phyloP scores from a whole-genome alignment of 257 asterid genomes.

The Solanum gandarillasii region DNA sequence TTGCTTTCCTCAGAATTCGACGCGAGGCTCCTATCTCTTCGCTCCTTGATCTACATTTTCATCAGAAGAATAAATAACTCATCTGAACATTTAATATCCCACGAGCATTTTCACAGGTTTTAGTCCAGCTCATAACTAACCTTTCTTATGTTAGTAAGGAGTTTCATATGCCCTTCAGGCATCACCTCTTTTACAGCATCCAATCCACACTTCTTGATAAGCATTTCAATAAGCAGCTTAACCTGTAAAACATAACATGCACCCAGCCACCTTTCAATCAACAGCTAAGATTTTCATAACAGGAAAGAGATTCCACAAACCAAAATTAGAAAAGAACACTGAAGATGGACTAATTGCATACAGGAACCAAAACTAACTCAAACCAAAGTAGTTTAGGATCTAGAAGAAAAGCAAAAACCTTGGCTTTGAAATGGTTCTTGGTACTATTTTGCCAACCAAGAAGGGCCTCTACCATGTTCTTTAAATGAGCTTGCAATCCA shows the following conservation, averaged over 20 bases:
- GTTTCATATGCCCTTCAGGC: slow-evolving; percentile 95
- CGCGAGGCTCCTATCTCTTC: slow-evolving; percentile 54
- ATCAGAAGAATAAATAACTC: background rate
- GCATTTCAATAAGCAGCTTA: slow-evolving; percentile 87
- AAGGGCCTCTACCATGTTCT: slow-evolving; percentile 67
- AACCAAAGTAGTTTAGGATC: background rate
- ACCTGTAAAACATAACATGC: slow-evolving; percentile 30
- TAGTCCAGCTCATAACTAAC: slow-evolving; percentile 16
- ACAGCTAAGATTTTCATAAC: background rate
- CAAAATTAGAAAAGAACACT: background rate
- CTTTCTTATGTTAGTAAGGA: slow-evolving; percentile 90
- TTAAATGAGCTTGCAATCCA: slow-evolving; percentile 61
- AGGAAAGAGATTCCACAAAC: background rate
- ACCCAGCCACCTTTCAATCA: background rate
- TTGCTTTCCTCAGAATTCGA: slow-evolving; percentile 39
- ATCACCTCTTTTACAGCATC: slow-evolving; percentile 83
- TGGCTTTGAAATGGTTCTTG: slow-evolving; percentile 83
- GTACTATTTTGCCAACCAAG: slow-evolving; percentile 73
- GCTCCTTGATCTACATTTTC: slow-evolving; percentile 60
- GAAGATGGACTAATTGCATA: background rate
- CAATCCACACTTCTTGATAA: slow-evolving; percentile 85
- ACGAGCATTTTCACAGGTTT: background rate
- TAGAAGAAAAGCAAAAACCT: slow-evolving; percentile 33
- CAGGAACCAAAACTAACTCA: background rate
- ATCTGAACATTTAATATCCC: background rate